Evolutionary conservation across 768 basidiomycete genomes (phyloP).

Genomic region (Tubosaeta sp.): DNA sequence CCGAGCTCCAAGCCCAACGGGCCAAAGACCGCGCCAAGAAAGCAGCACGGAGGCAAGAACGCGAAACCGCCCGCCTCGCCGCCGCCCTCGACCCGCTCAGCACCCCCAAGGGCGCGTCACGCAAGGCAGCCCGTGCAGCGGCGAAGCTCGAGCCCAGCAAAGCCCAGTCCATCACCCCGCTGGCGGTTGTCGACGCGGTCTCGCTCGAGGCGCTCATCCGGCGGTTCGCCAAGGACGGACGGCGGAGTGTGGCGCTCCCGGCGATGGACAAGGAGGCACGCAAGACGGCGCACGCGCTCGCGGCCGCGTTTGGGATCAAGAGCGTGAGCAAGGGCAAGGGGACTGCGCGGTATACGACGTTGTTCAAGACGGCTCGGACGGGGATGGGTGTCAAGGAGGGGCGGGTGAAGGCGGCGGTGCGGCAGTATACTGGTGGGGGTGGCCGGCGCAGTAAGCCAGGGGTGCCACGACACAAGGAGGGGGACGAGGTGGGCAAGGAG

Average conservation of each 20-base stretch:
- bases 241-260: constrained; percentile 60
- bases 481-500: constrained; percentile 85
- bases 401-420: constrained; percentile 49
- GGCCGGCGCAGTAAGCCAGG: constrained; percentile 11
- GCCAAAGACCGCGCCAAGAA: constrained; percentile 80
- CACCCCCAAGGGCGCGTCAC: constrained; percentile 59
- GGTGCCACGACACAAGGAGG: constrained; percentile 62
- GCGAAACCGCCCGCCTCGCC: constrained; percentile 52
- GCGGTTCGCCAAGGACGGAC: constrained; percentile 58
- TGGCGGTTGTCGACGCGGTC: constrained; percentile 57
- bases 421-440: constrained; percentile 27
- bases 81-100: constrained; percentile 60
- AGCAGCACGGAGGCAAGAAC: constrained; percentile 64
- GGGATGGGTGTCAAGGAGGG: constrained; percentile 53
- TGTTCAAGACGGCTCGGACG: constrained; percentile 63
- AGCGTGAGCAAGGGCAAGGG: constrained; percentile 74
- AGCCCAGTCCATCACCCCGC: constrained; percentile 28
- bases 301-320: constrained; percentile 72
- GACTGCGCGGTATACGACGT: constrained; percentile 65
- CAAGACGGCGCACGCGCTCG: constrained; percentile 75
- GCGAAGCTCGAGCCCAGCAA: constrained; percentile 44
- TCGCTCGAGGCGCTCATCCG: constrained; percentile 70
- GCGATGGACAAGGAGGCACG: constrained; percentile 73
- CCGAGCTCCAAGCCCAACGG: constrained; percentile 67
- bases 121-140: constrained; percentile 62